Conservation (phyloP, 306 rosid genomes). For the Cucumis melo region DNA sequence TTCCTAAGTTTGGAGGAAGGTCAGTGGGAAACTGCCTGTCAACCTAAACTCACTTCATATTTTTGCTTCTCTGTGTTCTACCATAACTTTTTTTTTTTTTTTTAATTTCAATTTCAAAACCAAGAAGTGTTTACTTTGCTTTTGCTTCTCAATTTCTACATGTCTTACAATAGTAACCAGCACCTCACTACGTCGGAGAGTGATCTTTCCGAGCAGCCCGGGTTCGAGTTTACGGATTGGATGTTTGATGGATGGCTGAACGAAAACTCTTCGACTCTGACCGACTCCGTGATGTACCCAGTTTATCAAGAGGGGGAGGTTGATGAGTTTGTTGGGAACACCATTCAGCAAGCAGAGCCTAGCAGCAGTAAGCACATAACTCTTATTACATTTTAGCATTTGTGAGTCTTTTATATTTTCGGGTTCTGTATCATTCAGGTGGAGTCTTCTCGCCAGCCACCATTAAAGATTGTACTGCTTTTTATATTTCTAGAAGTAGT, state of each 20-base stretch:
- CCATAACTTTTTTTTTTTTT: background rate
- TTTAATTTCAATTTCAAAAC: background rate
- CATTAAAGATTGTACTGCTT: background rate
- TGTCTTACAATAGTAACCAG: conserved; percentile 32
- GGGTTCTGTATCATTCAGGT: background rate
- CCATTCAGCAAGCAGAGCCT: conserved; percentile 23
- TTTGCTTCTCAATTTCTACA: conserved; percentile 1
- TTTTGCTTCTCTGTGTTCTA: conserved; percentile 9
- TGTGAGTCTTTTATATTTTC: too few species aligned
- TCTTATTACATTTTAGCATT: background rate
- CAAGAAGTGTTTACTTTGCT: background rate
- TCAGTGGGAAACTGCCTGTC: conserved; percentile 38
- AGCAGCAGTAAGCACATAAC: conserved; percentile 30
- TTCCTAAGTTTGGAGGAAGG: conserved; percentile 58
- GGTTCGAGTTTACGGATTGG: conserved; percentile 34
- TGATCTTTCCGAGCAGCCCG: conserved; percentile 17
- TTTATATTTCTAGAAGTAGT: too few species aligned
- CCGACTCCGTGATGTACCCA: conserved; percentile 17
- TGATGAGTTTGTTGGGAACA: conserved; percentile 22
- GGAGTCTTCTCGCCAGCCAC: background rate
- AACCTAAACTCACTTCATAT: conserved; percentile 1
- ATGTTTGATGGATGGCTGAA: conserved; percentile 33
- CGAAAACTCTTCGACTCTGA: conserved; percentile 16
- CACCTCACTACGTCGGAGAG: conserved; percentile 11
- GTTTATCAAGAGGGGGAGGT: conserved; percentile 16